A percentile compares a stretch with the other conserved stretches of the same genome.
Evolutionary conservation across 352 stramenopile species (phyloP).

Genomic region (Globisporangium carolinianum): DNA sequence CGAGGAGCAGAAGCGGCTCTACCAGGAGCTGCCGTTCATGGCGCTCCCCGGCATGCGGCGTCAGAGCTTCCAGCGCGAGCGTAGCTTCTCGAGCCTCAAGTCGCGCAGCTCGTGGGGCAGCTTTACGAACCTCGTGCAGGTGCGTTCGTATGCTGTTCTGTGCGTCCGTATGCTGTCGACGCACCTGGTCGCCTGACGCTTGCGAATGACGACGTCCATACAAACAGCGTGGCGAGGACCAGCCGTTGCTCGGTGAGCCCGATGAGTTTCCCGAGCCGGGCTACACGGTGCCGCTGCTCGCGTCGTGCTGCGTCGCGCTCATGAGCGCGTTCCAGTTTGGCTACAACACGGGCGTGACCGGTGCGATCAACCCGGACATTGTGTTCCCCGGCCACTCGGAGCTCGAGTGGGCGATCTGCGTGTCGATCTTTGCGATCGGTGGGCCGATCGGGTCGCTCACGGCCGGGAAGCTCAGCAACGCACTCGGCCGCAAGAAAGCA

Average conservation of each 20-base stretch:
- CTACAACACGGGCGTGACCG: constrained; percentile 71
- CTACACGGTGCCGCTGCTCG: constrained; percentile 57
- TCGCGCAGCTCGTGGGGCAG: constrained; percentile 47
- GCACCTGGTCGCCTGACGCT: too few species aligned
- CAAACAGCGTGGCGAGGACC: constrained; percentile 57
- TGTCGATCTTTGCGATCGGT: constrained; percentile 62
- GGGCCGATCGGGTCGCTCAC: constrained; percentile 59
- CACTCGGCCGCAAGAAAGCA: constrained; percentile 54
- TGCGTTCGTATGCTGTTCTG: constrained; percentile 7
- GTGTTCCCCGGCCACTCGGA: constrained; percentile 62
- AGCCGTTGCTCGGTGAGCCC: constrained; percentile 47
- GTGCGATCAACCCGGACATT: constrained; percentile 47
- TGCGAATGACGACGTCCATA: neutral
- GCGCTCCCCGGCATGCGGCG: constrained; percentile 62
- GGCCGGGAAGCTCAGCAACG: constrained; percentile 45
- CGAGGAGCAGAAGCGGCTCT: constrained; percentile 66
- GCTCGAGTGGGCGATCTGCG: constrained; percentile 57
- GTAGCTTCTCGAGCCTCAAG: constrained; percentile 65
- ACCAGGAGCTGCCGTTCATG: constrained; percentile 68
- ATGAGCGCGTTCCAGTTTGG: constrained; percentile 69
- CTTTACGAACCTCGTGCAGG: constrained; percentile 42
- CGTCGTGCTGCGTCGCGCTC: constrained; percentile 60
- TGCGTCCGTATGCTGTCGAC: too few species aligned
- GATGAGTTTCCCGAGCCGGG: constrained; percentile 59
- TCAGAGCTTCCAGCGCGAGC: constrained; percentile 66